A percentile compares a stretch with the other conserved stretches of the same genome.
These are phyloP conservation scores for Podaxis sp. DNA, from an alignment of 768 basidiomycete genomes.

Conservation along the genomic window DNA sequence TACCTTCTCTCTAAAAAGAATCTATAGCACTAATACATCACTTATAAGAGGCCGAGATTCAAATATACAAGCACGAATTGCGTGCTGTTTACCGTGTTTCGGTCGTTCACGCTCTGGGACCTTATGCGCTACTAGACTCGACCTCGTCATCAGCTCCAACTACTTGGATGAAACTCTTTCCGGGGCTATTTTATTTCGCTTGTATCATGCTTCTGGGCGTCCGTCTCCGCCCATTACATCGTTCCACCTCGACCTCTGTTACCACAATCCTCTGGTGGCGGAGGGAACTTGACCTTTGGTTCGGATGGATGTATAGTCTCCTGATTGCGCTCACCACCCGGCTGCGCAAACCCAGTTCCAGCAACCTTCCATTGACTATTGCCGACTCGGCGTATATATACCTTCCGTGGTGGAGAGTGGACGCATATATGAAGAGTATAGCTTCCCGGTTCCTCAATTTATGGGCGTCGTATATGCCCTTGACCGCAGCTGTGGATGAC, in stretches of 20 bases:
- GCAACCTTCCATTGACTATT: background rate
- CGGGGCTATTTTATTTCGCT: conserved; percentile 18
- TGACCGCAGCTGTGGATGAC: background rate
- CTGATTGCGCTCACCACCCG: background rate
- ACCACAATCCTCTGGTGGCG: conserved; percentile 10
- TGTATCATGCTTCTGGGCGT: conserved; percentile 21
- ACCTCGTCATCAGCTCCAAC: background rate
- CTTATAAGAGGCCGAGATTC: background rate
- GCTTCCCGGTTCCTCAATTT: background rate
- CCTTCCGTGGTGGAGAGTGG: background rate
- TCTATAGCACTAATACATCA: background rate
- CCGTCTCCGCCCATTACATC: conserved; percentile 14
- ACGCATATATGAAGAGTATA: background rate
- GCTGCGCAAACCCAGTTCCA: background rate
- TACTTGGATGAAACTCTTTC: conserved; percentile 18
- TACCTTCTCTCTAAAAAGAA: background rate
- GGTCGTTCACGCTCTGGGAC: background rate
- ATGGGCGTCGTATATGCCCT: background rate
- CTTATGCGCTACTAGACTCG: background rate
- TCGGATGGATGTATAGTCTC: conserved; percentile 1
- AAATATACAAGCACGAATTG: background rate
- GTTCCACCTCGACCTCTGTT: conserved; percentile 1
- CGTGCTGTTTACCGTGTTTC: background rate
- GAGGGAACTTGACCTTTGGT: conserved; percentile 2
- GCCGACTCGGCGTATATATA: background rate